These are phyloP conservation scores for Colletotrichum sp. DNA, from an alignment of 2,329 filamentous ascomycete genomes.

Conservation along the genomic window DNA sequence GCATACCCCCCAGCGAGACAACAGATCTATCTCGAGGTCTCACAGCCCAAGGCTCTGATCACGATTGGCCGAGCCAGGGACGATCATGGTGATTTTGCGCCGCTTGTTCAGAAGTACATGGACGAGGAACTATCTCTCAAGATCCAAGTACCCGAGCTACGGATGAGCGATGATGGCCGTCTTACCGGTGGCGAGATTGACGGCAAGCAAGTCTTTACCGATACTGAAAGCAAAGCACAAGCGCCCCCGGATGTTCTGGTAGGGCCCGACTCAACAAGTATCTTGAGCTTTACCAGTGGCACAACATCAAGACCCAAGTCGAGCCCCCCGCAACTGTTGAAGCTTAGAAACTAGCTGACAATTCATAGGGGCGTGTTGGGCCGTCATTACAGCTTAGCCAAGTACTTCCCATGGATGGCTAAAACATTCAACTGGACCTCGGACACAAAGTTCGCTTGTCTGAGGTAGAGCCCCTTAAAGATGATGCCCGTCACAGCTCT, in stretches of 20 bases:
- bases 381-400: slow-evolving; percentile 82
- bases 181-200: slow-evolving; percentile 70
- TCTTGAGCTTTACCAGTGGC: slow-evolving; percentile 76
- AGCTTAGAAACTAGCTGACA: not conserved
- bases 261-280: slow-evolving; percentile 84
- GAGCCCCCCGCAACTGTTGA: not conserved
- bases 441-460: not conserved
- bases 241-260: slow-evolving; percentile 75
- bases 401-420: slow-evolving; percentile 97
- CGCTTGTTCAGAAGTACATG: slow-evolving; percentile 59
- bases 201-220: slow-evolving; percentile 71
- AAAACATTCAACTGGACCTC: slow-evolving; percentile 62
- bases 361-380: slow-evolving; percentile 72
- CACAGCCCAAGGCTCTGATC: slow-evolving; percentile 63
- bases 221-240: slow-evolving; percentile 53
- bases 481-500: not conserved
- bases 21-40: slow-evolving; percentile 29
- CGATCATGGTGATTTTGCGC: slow-evolving; percentile 52
- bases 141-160: slow-evolving; percentile 75
- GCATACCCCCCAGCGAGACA: slow-evolving; percentile 82
- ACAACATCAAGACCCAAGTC: slow-evolving; percentile 64
- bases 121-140: slow-evolving; percentile 74
- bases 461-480: not conserved
- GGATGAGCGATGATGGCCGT: slow-evolving; percentile 72
- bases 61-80: slow-evolving; percentile 75